These are phyloP conservation scores for Hygrophoropsis aurantiaca DNA, from an alignment of 768 basidiomycete genomes.

Conservation along the genomic window DNA sequence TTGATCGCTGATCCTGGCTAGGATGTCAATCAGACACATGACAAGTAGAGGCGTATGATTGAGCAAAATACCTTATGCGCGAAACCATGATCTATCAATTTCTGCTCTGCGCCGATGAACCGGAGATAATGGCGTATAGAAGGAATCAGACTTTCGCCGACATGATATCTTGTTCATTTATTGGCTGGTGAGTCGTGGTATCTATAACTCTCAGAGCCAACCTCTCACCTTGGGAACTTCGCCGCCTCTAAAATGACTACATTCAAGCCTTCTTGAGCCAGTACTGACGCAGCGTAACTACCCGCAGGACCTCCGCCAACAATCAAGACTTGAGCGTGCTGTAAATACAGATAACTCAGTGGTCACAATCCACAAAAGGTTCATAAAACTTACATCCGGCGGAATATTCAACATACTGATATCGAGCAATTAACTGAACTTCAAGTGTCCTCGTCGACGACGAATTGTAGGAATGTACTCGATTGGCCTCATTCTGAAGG, in stretches of 20 bases:
- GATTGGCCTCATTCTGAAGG: too few relatives aligned
- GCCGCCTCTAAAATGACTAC: constrained; percentile 57
- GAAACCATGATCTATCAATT: constrained; percentile 44
- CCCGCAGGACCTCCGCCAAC: constrained; percentile 64
- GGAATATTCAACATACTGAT: too few relatives aligned
- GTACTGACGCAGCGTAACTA: constrained; percentile 51
- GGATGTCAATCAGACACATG: constrained; percentile 1
- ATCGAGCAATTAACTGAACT: too few relatives aligned
- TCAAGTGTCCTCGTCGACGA: too few relatives aligned
- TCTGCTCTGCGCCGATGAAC: constrained; percentile 50
- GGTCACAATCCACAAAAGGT: not conserved
- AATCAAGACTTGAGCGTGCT: constrained; percentile 39
- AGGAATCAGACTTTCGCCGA: constrained; percentile 49
- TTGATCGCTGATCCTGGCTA: constrained; percentile 66
- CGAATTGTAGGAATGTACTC: too few relatives aligned
- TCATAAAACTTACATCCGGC: constrained; percentile 20
- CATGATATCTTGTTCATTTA: constrained; percentile 37
- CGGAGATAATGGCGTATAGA: constrained; percentile 52
- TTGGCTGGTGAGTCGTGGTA: not conserved
- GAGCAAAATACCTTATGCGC: constrained; percentile 39
- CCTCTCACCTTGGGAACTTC: constrained; percentile 50
- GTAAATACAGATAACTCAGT: not conserved
- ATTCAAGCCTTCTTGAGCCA: constrained; percentile 57
- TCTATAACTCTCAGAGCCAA: not conserved
- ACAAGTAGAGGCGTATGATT: not conserved